These are phyloP conservation scores for Sicyos baderoa DNA, from an alignment of 306 rosid species.

Conservation along the genomic window DNA sequence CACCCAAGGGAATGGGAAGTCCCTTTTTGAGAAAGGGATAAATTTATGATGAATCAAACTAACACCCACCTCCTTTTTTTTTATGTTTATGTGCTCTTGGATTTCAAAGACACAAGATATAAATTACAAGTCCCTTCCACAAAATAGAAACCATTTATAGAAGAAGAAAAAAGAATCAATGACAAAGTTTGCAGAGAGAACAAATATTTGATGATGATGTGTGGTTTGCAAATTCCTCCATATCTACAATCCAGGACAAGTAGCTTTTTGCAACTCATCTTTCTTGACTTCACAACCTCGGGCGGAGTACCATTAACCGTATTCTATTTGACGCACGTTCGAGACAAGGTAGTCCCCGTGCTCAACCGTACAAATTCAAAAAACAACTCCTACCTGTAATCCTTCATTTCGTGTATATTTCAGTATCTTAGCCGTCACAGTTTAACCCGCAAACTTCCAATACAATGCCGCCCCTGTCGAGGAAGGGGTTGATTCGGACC, in stretches of 20 bases:
- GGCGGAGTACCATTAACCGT: neutral
- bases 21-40: neutral
- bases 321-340: neutral
- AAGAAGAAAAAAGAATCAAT: constrained; percentile 18
- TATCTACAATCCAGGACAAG: constrained; percentile 18
- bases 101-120: constrained; percentile 14
- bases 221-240: constrained; percentile 15
- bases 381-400: constrained; percentile 24
- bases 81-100: constrained; percentile 20
- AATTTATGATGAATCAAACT: constrained; percentile 12
- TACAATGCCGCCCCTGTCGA: constrained; percentile 47
- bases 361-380: constrained; percentile 3
- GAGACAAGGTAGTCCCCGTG: neutral
- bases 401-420: constrained; percentile 15
- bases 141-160: constrained; percentile 9
- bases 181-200: constrained; percentile 13
- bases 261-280: constrained; percentile 20
- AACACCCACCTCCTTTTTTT: neutral
- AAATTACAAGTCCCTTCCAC: constrained; percentile 17
- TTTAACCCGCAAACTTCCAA: constrained; percentile 78
- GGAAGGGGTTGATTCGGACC: constrained; percentile 86
- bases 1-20: neutral
- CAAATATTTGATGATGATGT: constrained; percentile 16
- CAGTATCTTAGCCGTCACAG: constrained; percentile 38
- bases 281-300: constrained; percentile 6